These are phyloP conservation scores for Candida silvicultrix DNA, from an alignment of 805 yeast species.

Conservation along the genomic window DNA sequence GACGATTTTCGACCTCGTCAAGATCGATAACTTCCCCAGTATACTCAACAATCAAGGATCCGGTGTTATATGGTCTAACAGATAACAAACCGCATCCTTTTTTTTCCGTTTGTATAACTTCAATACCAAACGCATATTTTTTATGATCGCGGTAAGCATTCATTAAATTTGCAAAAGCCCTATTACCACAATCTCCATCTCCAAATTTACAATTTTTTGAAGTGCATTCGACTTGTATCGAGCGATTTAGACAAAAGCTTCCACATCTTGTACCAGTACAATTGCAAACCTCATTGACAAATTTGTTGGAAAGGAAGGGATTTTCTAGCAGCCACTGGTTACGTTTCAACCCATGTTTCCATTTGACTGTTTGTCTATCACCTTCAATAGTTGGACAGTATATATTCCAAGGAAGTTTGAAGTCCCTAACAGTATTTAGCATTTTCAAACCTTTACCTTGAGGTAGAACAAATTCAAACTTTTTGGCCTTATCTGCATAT, in stretches of 20 bases:
- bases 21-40: conserved; percentile 42
- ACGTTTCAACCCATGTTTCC: conserved; percentile 21
- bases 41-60: conserved; percentile 38
- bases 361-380: conserved; percentile 18
- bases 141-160: conserved; percentile 8
- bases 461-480: conserved; percentile 16
- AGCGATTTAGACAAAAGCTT: conserved; percentile 26
- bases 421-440: conserved; percentile 12
- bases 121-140: conserved; percentile 23
- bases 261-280: conserved; percentile 24
- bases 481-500: conserved; percentile 1
- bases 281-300: conserved; percentile 10
- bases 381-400: conserved; percentile 25
- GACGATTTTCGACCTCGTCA: conserved; percentile 30
- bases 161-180: conserved; percentile 25
- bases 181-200: conserved; percentile 28
- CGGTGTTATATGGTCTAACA: conserved; percentile 28
- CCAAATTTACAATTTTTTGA: conserved; percentile 25
- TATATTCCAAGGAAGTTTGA: conserved; percentile 27
- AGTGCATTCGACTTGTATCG: conserved; percentile 29
- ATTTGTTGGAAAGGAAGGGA: background rate
- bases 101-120: conserved; percentile 28
- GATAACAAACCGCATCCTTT: conserved; percentile 41
- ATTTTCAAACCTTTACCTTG: conserved; percentile 13
- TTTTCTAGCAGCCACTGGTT: conserved; percentile 11